Base-by-base conservation (phyloP, 768 basidiomycete species). In the Leccinum incarnatum region DNA sequence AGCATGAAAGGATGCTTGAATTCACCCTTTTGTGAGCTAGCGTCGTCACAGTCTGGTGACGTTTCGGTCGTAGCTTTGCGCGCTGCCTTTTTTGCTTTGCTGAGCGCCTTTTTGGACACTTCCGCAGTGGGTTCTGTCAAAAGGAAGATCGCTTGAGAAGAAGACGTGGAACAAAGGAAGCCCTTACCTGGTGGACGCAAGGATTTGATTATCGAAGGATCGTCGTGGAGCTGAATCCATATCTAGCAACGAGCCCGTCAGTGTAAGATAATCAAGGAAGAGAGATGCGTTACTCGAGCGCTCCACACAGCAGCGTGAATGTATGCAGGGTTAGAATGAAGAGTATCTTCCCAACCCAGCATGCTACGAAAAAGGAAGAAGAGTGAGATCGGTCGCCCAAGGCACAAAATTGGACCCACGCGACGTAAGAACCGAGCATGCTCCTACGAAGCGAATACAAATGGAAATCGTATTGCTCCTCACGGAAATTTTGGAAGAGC, bases 381-480 rank as follows among this genome's bases (percentile, higher is more conserved):
- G 19, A 32, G 52, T 54, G 19, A 34, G 27, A 53, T 60, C 47
- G 56, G 47, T 53, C 53, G 48, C 55, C 56, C 50, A 23, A 19
- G 48, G 61, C 23, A 32, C n/a, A 7, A 30, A 30, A 12, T 32
- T 51, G 32, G 11, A 77, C 89, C 60, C 65, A 98, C 96, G 86
- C 84, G 54, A 91, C 60, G 70, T 98, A 98, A 12, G 93, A 84
- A 54, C 87, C 88, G 34, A 98, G 75, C 8, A 91, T 96, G 66
- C 87, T 91, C 65, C 91, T 94, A 54, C 97, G 87, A 64, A 98
- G 64, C 63, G 92, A 92, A 72, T 98, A 99, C 7, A 89, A 86
- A 71, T 99, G 97, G 80, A 99, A 99, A 73, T 99, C 97, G 65
- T 89, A 98, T 74, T 98, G 95, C 67, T 97, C 95, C 64, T 98